phyloP scores from a whole-genome alignment of 305 asterid genomes.

The Stenogyne calaminthoides region DNA sequence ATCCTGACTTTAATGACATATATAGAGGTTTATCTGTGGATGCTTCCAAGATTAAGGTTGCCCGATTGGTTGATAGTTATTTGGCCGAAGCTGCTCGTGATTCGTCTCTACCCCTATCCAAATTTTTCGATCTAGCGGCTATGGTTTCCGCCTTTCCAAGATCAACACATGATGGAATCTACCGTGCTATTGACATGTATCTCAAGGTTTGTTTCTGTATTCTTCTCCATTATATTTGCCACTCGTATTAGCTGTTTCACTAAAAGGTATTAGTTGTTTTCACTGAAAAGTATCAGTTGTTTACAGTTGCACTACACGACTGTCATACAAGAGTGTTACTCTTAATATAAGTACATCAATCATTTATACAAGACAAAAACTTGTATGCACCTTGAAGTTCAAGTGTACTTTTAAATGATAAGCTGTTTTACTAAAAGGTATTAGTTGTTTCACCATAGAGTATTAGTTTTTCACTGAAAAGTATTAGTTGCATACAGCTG shows the following conservation, averaged over 20 bases:
- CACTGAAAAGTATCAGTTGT: neutral
- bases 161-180: slow-evolving; percentile 66
- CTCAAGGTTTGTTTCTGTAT: slow-evolving; percentile 54
- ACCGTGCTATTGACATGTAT: slow-evolving; percentile 77
- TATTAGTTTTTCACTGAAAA: neutral
- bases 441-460: neutral
- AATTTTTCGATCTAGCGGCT: slow-evolving; percentile 57
- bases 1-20: slow-evolving; percentile 38
- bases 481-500: no score
- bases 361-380: neutral
- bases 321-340: no score
- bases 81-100: slow-evolving; percentile 78
- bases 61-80: slow-evolving; percentile 66
- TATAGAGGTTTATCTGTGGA: slow-evolving; percentile 42
- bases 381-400: no score
- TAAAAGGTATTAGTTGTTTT: neutral
- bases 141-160: slow-evolving; percentile 67
- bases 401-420: no score
- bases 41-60: slow-evolving; percentile 62
- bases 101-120: slow-evolving; percentile 46
- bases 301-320: no score
- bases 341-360: neutral
- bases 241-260: neutral
- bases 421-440: no score
- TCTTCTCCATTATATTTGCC: neutral